These are phyloP conservation scores for Murraya koenigii DNA, from an alignment of 345 rosid species.

Conservation along the genomic window DNA sequence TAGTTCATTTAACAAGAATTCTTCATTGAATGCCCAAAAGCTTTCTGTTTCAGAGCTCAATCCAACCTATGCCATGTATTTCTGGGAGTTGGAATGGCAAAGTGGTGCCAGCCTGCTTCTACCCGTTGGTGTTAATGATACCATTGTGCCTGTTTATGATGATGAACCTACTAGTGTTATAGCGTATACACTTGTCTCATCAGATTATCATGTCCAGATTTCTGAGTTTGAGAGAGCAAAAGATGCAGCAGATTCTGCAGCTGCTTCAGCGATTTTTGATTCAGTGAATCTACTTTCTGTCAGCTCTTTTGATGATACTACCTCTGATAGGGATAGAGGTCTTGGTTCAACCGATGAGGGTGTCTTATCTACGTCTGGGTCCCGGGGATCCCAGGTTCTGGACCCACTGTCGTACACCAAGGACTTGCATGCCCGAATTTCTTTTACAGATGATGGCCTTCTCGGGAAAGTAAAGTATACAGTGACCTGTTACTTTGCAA, in stretches of 20 bases:
- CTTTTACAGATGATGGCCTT: constrained; percentile 68
- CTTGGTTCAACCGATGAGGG: constrained; percentile 58
- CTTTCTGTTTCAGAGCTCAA: constrained; percentile 51
- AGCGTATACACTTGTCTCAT: constrained; percentile 74
- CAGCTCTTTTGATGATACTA: constrained; percentile 47
- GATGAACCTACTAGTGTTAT: constrained; percentile 94
- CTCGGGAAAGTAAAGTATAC: constrained; percentile 74
- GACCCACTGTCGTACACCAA: constrained; percentile 58
- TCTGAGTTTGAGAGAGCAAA: constrained; percentile 59
- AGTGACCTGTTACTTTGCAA: constrained; percentile 85
- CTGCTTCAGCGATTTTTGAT: constrained; percentile 53
- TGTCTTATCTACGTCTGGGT: constrained; percentile 28
- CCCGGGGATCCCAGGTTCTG: constrained; percentile 42
- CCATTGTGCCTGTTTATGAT: constrained; percentile 80
- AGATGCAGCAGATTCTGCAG: constrained; percentile 41
- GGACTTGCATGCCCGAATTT: constrained; percentile 73
- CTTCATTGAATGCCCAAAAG: constrained; percentile 45
- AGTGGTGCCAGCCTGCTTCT: constrained; percentile 75
- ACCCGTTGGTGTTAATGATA: constrained; percentile 65
- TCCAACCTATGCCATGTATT: constrained; percentile 58
- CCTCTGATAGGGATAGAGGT: constrained; percentile 44
- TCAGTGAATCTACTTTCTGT: constrained; percentile 53
- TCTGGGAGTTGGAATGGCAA: constrained; percentile 66
- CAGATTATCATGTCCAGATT: constrained; percentile 62
- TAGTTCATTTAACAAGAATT: constrained; percentile 38